Conservation (phyloP, 129 eudicot species). For the Arctium lappa region DNA sequence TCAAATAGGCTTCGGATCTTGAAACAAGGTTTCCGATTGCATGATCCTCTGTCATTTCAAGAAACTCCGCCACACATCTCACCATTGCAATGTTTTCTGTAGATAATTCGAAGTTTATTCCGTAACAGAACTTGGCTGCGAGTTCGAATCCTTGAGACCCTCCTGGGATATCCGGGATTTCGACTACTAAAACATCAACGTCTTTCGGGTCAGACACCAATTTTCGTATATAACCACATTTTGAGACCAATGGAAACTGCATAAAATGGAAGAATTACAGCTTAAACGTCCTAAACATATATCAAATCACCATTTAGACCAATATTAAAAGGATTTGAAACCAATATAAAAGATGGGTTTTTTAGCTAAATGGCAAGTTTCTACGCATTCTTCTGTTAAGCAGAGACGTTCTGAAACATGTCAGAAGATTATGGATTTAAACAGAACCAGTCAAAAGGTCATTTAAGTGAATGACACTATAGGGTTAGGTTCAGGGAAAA, state of each 20-base stretch:
- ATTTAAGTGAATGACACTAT: neutral
- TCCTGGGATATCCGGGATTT: constrained; percentile 78
- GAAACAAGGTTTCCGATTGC: constrained; percentile 65
- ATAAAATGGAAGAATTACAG: neutral
- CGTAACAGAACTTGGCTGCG: constrained; percentile 95
- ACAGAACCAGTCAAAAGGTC: neutral
- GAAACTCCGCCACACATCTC: constrained; percentile 83
- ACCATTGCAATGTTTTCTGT: constrained; percentile 78
- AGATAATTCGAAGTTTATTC: constrained; percentile 72
- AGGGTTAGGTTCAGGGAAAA: no score
- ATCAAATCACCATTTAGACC: neutral
- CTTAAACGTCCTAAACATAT: neutral
- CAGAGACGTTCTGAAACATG: neutral
- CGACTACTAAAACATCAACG: constrained; percentile 34
- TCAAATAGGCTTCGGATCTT: constrained; percentile 72
- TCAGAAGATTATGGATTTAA: neutral
- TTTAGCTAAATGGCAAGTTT: neutral
- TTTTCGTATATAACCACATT: constrained; percentile 76
- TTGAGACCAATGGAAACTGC: constrained; percentile 89
- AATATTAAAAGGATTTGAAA: neutral
- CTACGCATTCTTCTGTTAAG: neutral
- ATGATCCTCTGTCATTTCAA: constrained; percentile 94
- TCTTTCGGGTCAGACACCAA: constrained; percentile 44
- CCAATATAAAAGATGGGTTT: neutral
- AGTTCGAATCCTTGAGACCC: constrained; percentile 86